Evolutionary conservation across 805 yeast genomes (phyloP), one percentile per base, ranked within the genome.

Genomic region (Monosporozyma unispora): DNA sequence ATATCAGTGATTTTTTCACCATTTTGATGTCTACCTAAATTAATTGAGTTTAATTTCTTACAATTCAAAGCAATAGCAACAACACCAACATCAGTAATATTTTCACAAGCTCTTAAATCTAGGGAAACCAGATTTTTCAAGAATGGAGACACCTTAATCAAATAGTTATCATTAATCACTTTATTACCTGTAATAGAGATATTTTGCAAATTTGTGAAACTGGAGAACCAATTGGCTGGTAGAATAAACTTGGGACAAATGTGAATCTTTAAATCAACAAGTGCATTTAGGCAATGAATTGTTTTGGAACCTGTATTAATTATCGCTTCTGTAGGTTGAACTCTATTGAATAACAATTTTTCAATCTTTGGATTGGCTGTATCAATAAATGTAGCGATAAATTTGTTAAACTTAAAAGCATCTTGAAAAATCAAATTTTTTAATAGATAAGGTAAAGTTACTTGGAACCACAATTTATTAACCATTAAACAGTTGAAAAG

Each of bases 31-130:
- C 97, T 77, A 10, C 96, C 96, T 49, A 88, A 75, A 58, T 90
- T 90, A 33, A 89, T 68, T n/a, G 72, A 67, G 44, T 69, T 70
- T 29, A 90, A 71, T 18, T 73, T 64, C 1, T 66, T 72, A 64
- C 96, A 88, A 52, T 73, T 66, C 29, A 72, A 62, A 0, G 88
- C 84, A 29, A 90, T 66, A n/a, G 78, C 74, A 50, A 81, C 79
- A 22, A 90, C 68, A 0, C 96, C 91, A 22, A 77, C 68, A 69
- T 90, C 96, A 3, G 87, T 74, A 16, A 90, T 78, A 50, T 71
- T 68, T 51, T 85, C 89, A 67, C 96, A 88, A 0, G 96, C 96
- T 41, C 97, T 72, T 18, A 90, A 67, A 60, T 90, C 97, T 43
- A 90, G 67, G 28, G 75, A 73, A 54, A 75, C 76, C 50, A 90